phyloP scores from a whole-genome alignment of 2,329 filamentous ascomycete species.

The Aspergillus novofumigatus region DNA sequence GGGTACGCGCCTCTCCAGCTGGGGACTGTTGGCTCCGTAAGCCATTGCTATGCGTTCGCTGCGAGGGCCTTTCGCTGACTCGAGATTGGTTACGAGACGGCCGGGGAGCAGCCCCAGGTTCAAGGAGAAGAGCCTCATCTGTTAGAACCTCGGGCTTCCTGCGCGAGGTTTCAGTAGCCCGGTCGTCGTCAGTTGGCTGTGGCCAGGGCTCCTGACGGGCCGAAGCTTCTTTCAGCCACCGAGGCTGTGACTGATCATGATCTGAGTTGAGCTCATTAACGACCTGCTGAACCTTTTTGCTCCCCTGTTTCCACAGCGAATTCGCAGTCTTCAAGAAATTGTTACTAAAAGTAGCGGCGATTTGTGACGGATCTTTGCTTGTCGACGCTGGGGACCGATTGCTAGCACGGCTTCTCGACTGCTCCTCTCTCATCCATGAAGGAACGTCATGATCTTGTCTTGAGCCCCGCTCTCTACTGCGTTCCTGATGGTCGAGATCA shows the following conservation, averaged over 20 bases:
- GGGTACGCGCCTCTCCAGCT: slow-evolving; percentile 19
- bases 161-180: slow-evolving; percentile 17
- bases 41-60: slow-evolving; percentile 15
- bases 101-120: slow-evolving; percentile 26
- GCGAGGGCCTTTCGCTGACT: slow-evolving; percentile 18
- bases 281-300: slow-evolving; percentile 88
- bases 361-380: slow-evolving; percentile 73
- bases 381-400: slow-evolving; percentile 40
- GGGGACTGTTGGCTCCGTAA: slow-evolving; percentile 21
- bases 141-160: slow-evolving; percentile 42
- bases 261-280: slow-evolving; percentile 77
- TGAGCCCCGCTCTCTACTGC: slow-evolving; percentile 21
- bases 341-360: slow-evolving; percentile 75
- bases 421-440: slow-evolving; percentile 61
- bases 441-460: slow-evolving; percentile 40
- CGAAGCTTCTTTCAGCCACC: slow-evolving; percentile 83
- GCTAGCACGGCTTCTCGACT: slow-evolving; percentile 23
- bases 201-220: slow-evolving; percentile 19
- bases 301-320: slow-evolving; percentile 88
- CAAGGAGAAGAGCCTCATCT: slow-evolving; percentile 51
- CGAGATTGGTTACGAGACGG: slow-evolving; percentile 23
- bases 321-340: slow-evolving; percentile 91
- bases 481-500: slow-evolving; percentile 16
- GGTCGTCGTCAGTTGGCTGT: slow-evolving; percentile 15
- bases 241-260: slow-evolving; percentile 76